phyloP scores from a whole-genome alignment of 2,329 filamentous ascomycete species.

The Tolypocladium cylindrosporum region DNA sequence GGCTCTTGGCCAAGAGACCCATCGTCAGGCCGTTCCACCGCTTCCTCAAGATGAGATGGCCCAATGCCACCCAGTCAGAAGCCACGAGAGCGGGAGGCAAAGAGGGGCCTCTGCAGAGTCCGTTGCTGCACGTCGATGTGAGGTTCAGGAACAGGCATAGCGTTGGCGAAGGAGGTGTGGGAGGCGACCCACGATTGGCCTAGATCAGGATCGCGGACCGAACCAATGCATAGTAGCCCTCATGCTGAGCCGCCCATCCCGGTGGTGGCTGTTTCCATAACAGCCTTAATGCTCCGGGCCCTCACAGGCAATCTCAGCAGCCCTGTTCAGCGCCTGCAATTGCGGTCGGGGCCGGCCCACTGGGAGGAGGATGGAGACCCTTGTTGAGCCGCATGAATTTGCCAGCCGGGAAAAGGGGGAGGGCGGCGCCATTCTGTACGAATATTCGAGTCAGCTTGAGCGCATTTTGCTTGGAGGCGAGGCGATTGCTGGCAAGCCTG shows the following conservation, averaged over 20 bases:
- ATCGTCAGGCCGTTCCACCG: constrained; percentile 9
- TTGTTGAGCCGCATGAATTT: too few species aligned
- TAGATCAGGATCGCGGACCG: background rate
- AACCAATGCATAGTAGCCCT: constrained; percentile 2
- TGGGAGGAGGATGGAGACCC: too few species aligned
- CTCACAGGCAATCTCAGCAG: background rate
- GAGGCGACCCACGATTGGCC: constrained; percentile 2
- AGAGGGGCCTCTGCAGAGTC: background rate
- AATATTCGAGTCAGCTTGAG: background rate
- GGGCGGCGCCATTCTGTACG: background rate
- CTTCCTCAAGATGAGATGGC: background rate
- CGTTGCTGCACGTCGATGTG: background rate
- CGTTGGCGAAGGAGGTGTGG: constrained; percentile 5
- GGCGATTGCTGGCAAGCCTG: background rate
- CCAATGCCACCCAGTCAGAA: constrained; percentile 3
- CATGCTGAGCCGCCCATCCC: background rate
- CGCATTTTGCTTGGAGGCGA: background rate
- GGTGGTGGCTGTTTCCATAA: background rate
- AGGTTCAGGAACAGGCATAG: constrained; percentile 23
- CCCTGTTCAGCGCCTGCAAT: background rate
- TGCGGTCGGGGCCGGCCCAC: too few species aligned
- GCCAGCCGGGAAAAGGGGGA: too few species aligned
- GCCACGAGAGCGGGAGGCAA: background rate
- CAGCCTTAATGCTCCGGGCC: background rate
- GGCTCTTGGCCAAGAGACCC: too few species aligned